These are phyloP conservation scores for Acorus calamus DNA, from an alignment of 106 monocot species.

Conservation along the genomic window DNA sequence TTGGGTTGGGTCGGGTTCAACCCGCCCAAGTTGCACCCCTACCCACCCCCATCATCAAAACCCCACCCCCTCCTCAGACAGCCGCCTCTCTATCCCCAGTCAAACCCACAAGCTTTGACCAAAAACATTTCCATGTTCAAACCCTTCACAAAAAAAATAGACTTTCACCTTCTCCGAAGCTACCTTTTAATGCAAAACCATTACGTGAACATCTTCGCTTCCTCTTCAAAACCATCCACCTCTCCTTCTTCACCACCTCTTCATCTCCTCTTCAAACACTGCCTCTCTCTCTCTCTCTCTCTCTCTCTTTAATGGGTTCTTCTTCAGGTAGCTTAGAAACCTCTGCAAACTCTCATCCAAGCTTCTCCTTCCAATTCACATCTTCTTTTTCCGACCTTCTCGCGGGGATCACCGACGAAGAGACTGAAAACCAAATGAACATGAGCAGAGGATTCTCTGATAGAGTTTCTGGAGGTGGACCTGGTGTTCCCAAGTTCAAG, in stretches of 20 bases:
- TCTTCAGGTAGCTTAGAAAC: slow-evolving; percentile 36
- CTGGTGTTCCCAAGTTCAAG: slow-evolving; percentile 65
- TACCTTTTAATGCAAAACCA: neutral
- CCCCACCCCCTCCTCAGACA: no score
- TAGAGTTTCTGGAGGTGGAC: neutral
- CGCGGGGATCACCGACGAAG: slow-evolving; percentile 16
- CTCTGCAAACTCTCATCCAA: slow-evolving; percentile 16
- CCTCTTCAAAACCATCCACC: neutral
- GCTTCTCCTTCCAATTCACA: slow-evolving; percentile 18
- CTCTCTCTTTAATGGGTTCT: slow-evolving; percentile 49
- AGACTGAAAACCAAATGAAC: neutral
- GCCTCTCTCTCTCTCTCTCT: neutral
- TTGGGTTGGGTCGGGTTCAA: no score
- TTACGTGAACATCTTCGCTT: neutral
- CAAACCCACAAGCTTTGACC: slow-evolving; percentile 33
- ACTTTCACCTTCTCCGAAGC: slow-evolving; percentile 13
- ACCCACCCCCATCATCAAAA: no score
- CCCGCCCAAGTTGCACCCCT: no score
- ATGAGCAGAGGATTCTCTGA: neutral
- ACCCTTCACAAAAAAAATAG: neutral
- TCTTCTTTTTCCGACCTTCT: slow-evolving; percentile 59
- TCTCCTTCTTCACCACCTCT: neutral
- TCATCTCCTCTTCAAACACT: neutral
- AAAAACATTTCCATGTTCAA: slow-evolving; percentile 11
- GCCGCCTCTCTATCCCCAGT: slow-evolving; percentile 2